Evolutionary conservation across 129 eudicot species (phyloP).

Genomic region (Sambucus nigra): DNA sequence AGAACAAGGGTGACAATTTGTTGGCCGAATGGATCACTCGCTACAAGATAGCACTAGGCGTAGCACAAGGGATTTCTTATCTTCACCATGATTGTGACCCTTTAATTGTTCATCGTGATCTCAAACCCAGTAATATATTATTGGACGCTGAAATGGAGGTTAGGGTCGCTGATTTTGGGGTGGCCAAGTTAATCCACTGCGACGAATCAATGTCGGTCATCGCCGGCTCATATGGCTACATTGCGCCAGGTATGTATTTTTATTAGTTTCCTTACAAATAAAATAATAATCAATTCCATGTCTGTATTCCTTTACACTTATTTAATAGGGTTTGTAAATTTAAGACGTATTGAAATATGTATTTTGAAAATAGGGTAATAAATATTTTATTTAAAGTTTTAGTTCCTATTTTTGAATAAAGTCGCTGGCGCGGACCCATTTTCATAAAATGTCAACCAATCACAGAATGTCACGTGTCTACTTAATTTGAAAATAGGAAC

Average conservation of each 20-base stretch:
- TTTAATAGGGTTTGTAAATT: too few species aligned
- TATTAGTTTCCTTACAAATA: too few species aligned
- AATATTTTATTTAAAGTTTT: too few species aligned
- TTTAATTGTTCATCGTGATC: conserved; percentile 86
- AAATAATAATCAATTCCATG: too few species aligned
- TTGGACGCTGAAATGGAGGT: conserved; percentile 90
- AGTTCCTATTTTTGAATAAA: too few species aligned
- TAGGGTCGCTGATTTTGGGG: conserved; percentile 95
- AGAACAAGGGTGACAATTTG: conserved; percentile 51
- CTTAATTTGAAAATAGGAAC: too few species aligned
- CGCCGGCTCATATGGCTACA: conserved; percentile 97
- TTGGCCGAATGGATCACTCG: conserved; percentile 82
- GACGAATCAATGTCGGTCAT: conserved; percentile 95
- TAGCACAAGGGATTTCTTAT: conserved; percentile 94
- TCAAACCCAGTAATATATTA: conserved; percentile 88
- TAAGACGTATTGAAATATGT: too few species aligned
- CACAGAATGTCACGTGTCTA: too few species aligned
- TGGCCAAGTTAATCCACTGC: conserved; percentile 75
- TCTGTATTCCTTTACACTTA: too few species aligned
- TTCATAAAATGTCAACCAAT: too few species aligned
- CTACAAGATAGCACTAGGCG: conserved; percentile 82
- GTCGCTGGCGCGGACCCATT: too few species aligned
- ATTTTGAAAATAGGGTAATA: too few species aligned
- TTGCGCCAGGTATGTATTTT: conserved; percentile 73
- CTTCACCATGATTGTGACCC: conserved; percentile 98